Evolutionary conservation across 1,139 yeast genomes (phyloP).

Genomic region (Suhomyces chickasaworum): DNA sequence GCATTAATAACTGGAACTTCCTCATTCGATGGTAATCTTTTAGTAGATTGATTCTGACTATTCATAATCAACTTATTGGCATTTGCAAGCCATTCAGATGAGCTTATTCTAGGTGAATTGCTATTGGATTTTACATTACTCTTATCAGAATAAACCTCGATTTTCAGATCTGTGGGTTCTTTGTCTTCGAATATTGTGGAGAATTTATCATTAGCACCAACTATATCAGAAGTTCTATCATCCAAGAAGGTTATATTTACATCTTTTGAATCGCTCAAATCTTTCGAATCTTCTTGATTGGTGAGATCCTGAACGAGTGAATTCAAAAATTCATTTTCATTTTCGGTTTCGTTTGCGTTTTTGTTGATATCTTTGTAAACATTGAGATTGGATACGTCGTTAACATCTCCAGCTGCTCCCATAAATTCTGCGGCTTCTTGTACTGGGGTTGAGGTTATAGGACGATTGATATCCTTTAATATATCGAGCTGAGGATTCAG

Average conservation of each 20-base stretch:
- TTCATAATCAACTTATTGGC: conserved; percentile 6
- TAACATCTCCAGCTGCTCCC: conserved; percentile 5
- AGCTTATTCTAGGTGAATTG: conserved; percentile 1
- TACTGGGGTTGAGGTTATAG: conserved; percentile 27
- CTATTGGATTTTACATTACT: not conserved
- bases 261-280: not conserved
- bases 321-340: not conserved
- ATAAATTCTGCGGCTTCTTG: conserved; percentile 8
- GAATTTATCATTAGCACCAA: conserved; percentile 11
- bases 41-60: not conserved
- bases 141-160: not conserved
- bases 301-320: not conserved
- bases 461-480: conserved; percentile 18
- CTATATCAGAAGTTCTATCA: conserved; percentile 7
- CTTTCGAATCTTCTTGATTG: not conserved
- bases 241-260: conserved; percentile 16
- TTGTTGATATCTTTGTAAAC: not conserved
- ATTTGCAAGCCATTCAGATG: conserved; percentile 7
- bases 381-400: not conserved
- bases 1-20: not conserved
- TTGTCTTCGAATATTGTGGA: conserved; percentile 18
- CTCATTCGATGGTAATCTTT: not conserved
- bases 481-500: conserved; percentile 22
- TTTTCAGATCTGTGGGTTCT: conserved; percentile 6
- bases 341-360: too few relatives aligned